Conservation (phyloP, 1,284 basidiomycete species). For the Sporisorium sorghi region DNA sequence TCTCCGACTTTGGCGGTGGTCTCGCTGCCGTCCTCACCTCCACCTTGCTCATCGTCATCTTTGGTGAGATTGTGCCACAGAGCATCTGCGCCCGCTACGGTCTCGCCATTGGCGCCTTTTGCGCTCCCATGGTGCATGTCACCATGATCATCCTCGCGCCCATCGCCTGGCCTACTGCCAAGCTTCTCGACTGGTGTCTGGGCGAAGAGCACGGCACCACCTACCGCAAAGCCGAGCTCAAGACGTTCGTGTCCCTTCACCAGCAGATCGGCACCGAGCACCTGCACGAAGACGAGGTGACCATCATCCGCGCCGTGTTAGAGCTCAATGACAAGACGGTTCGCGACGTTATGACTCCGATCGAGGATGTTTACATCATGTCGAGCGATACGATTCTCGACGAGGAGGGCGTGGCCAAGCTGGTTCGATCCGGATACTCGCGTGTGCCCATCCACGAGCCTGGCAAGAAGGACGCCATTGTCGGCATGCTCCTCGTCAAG, state of each 20-base stretch:
- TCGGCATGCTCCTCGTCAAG: constrained; percentile 81
- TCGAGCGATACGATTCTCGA: constrained; percentile 83
- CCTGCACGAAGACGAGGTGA: constrained; percentile 85
- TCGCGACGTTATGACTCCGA: constrained; percentile 75
- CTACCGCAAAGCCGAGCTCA: constrained; percentile 75
- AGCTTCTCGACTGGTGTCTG: constrained; percentile 70
- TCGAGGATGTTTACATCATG: constrained; percentile 81
- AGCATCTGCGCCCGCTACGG: constrained; percentile 87
- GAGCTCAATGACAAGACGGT: constrained; percentile 75
- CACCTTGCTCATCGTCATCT: constrained; percentile 71
- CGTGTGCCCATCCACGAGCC: constrained; percentile 90
- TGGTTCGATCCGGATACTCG: constrained; percentile 79
- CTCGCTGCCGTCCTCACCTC: constrained; percentile 64
- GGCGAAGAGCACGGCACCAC: constrained; percentile 71
- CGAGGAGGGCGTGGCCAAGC: constrained; percentile 78
- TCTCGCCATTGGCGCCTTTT: constrained; percentile 88
- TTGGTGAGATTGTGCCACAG: constrained; percentile 70
- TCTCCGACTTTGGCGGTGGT: constrained; percentile 66
- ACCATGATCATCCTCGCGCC: constrained; percentile 71
- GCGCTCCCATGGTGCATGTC: constrained; percentile 77
- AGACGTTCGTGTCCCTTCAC: constrained; percentile 81
- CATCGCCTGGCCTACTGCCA: constrained; percentile 71
- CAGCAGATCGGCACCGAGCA: constrained; percentile 86
- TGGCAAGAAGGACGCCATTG: constrained; percentile 79
- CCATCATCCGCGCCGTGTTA: constrained; percentile 71